Evolutionary conservation across 2,329 filamentous ascomycete genomes (phyloP).

Genomic region (Hymenoscyphus fructigenus): DNA sequence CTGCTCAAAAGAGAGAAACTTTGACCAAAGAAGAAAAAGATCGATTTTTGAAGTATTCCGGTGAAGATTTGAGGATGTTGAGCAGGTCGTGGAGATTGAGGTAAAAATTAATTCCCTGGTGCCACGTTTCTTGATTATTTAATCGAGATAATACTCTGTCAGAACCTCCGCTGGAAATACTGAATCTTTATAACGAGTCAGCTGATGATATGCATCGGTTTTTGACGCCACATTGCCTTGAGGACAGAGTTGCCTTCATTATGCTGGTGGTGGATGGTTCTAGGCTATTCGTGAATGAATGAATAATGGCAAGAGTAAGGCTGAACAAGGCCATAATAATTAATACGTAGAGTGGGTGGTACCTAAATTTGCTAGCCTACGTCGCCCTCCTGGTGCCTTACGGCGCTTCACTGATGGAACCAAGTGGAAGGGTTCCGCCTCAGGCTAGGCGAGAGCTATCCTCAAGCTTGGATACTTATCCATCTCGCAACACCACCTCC

Average conservation of each 20-base stretch:
- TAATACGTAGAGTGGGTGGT: not conserved
- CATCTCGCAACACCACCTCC: slow-evolving; percentile 12
- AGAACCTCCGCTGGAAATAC: not conserved
- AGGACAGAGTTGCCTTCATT: not conserved
- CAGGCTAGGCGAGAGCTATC: slow-evolving; percentile 10
- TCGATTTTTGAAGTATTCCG: not conserved
- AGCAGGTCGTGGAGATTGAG: not conserved
- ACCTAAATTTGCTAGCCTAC: not conserved
- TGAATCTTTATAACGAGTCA: not conserved
- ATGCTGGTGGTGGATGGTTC: not conserved
- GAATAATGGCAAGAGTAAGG: not conserved
- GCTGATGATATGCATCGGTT: not conserved
- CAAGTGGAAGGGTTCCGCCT: slow-evolving; percentile 1
- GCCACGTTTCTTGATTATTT: slow-evolving; percentile 4
- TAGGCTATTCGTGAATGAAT: not conserved
- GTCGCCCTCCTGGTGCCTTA: not conserved
- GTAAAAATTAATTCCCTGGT: not conserved
- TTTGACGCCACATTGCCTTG: not conserved
- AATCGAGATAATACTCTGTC: not conserved
- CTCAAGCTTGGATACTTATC: slow-evolving; percentile 17
- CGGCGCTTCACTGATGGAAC: not conserved
- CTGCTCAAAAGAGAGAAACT: too few relatives aligned
- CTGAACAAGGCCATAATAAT: not conserved
- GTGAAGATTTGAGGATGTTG: not conserved
- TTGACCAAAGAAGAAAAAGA: too few relatives aligned